These are phyloP conservation scores for Linum usitatissimum DNA, from an alignment of 345 rosid genomes.

Conservation along the genomic window DNA sequence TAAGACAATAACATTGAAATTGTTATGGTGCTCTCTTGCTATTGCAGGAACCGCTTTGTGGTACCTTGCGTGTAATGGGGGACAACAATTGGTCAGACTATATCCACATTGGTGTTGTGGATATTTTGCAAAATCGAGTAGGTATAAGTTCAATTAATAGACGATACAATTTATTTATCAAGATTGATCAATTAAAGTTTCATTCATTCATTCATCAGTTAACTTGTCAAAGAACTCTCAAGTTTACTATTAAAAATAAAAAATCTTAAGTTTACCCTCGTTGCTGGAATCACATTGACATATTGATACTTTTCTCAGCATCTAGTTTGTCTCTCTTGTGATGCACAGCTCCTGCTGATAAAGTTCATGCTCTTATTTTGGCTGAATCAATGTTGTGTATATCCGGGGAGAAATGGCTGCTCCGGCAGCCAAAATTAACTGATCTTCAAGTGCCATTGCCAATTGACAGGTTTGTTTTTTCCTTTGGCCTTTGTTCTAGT, in stretches of 20 bases:
- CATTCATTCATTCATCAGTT: not conserved
- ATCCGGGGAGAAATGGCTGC: conserved; percentile 67
- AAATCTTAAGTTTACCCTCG: too few relatives aligned
- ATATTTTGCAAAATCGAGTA: conserved; percentile 77
- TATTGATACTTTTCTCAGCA: too few relatives aligned
- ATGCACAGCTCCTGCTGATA: conserved; percentile 68
- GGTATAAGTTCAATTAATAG: conserved; percentile 26
- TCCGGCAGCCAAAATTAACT: conserved; percentile 39
- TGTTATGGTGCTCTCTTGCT: conserved; percentile 8
- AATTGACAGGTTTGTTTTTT: conserved; percentile 37
- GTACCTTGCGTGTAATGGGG: conserved; percentile 38
- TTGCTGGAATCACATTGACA: too few relatives aligned
- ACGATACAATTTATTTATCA: not conserved
- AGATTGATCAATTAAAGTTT: not conserved
- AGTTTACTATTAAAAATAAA: too few relatives aligned
- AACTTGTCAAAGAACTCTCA: not conserved
- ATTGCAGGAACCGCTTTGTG: conserved; percentile 48
- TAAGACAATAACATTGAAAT: not conserved
- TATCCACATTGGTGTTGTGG: conserved; percentile 56
- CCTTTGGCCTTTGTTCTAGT: not conserved
- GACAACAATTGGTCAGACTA: conserved; percentile 48
- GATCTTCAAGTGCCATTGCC: conserved; percentile 45
- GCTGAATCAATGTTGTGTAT: conserved; percentile 60
- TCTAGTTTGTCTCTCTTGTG: conserved; percentile 7
- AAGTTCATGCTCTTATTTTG: conserved; percentile 66